Evolutionary conservation across 192 early-diverging fungal species (phyloP).

Genomic region (Lobosporangium transversale): DNA sequence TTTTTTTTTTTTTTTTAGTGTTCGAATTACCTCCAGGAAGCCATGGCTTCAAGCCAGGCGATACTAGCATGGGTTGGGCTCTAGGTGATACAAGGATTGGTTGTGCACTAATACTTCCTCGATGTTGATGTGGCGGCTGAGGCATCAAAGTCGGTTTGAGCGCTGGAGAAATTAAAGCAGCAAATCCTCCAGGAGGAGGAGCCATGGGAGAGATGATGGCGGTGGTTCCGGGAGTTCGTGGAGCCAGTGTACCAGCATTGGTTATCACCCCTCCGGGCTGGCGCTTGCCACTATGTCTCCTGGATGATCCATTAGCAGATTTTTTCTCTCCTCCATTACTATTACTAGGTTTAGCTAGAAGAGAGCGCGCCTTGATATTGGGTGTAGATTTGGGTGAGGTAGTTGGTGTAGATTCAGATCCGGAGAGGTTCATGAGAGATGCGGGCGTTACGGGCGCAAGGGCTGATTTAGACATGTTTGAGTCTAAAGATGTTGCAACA

Average conservation of each 20-base stretch:
- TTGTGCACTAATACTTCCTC: conserved; percentile 39
- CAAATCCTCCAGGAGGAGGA: conserved; percentile 15
- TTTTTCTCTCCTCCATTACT: not conserved
- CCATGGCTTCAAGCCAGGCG: conserved; percentile 59
- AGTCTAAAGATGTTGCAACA: not conserved
- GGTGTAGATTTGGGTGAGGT: conserved; percentile 19
- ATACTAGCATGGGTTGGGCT: conserved; percentile 48
- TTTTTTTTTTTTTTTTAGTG: too few relatives aligned
- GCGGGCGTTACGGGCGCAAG: conserved; percentile 75
- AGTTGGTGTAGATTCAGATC: conserved; percentile 28
- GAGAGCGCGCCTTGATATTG: conserved; percentile 1
- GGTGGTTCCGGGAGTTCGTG: conserved; percentile 26
- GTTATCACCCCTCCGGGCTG: not conserved
- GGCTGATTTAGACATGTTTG: conserved; percentile 2
- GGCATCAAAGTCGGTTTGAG: conserved; percentile 45
- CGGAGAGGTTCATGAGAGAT: conserved; percentile 69
- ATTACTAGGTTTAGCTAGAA: not conserved
- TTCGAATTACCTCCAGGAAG: conserved; percentile 36
- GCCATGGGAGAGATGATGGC: conserved; percentile 20
- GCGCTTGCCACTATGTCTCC: not conserved
- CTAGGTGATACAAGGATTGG: conserved; percentile 29
- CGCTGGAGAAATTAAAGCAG: conserved; percentile 22
- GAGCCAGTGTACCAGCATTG: conserved; percentile 16
- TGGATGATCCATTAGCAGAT: conserved; percentile 6
- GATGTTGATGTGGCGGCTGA: conserved; percentile 25